A percentile compares a stretch with the other conserved stretches of the same genome.
These are phyloP conservation scores for Curvularia lunata DNA, from an alignment of 2,329 filamentous ascomycete genomes.

Conservation along the genomic window DNA sequence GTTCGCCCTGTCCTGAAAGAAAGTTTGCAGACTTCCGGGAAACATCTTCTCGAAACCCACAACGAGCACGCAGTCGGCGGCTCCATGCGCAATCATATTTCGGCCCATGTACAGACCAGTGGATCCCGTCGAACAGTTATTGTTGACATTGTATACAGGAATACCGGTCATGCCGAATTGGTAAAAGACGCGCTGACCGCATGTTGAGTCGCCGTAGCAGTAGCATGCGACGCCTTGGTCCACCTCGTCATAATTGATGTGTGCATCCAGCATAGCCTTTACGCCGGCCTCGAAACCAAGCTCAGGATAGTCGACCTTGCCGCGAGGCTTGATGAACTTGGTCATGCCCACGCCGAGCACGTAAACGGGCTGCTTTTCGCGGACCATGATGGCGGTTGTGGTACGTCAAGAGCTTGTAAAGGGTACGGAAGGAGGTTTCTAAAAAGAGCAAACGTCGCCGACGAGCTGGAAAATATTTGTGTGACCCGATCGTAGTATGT, in stretches of 20 bases:
- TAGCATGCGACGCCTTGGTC: constrained; percentile 97
- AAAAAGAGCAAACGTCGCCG: constrained; percentile 11
- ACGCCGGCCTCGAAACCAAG: constrained; percentile 91
- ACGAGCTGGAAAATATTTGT: not conserved
- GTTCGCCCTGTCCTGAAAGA: constrained; percentile 84
- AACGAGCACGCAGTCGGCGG: constrained; percentile 85
- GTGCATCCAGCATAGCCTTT: constrained; percentile 81
- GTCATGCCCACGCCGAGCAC: constrained; percentile 98
- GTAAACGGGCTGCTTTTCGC: constrained; percentile 69
- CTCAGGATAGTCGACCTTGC: constrained; percentile 93
- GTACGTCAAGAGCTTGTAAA: not conserved
- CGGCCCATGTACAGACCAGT: constrained; percentile 86
- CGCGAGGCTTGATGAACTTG: constrained; percentile 97
- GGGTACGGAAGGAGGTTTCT: not conserved
- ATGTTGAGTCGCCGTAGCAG: constrained; percentile 95
- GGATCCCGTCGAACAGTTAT: constrained; percentile 96
- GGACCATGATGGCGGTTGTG: constrained; percentile 54
- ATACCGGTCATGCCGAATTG: constrained; percentile 98
- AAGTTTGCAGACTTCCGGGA: constrained; percentile 80
- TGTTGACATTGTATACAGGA: constrained; percentile 97
- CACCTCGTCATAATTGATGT: constrained; percentile 96
- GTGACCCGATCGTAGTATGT: not conserved
- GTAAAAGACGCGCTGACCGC: constrained; percentile 96
- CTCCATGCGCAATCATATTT: constrained; percentile 78
- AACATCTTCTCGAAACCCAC: constrained; percentile 99